Conservation (phyloP, 305 asterid genomes). For the Fraxinus velutina region DNA sequence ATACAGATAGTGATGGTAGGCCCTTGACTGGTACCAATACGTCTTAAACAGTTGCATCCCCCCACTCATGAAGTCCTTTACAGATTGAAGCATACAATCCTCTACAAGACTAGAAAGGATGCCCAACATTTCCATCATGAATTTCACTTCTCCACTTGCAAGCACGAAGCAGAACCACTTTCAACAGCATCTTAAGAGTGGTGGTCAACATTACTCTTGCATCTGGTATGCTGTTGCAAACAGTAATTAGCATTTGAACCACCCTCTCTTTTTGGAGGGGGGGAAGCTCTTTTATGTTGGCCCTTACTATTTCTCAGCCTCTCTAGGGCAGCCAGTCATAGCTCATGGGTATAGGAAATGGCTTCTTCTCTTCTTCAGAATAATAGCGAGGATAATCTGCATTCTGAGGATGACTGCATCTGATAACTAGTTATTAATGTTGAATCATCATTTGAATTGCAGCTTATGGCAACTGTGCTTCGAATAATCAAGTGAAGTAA, state of each 20-base stretch:
- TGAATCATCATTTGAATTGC: conserved; percentile 28
- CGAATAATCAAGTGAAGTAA: conserved; percentile 49
- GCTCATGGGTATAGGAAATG: conserved; percentile 89
- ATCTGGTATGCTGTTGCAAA: conserved; percentile 63
- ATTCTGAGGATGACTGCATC: conserved; percentile 64
- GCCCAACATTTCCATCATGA: conserved; percentile 75
- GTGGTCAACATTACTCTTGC: conserved; percentile 65
- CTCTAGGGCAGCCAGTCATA: conserved; percentile 79
- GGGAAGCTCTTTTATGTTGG: conserved; percentile 50
- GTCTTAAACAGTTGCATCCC: conserved; percentile 64
- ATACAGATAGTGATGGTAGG: conserved; percentile 53
- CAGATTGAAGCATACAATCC: conserved; percentile 66
- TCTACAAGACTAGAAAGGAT: conserved; percentile 84
- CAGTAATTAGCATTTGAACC: conserved; percentile 60
- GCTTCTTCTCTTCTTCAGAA: conserved; percentile 80
- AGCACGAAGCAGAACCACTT: conserved; percentile 70
- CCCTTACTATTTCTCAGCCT: conserved; percentile 66
- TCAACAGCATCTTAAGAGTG: conserved; percentile 83
- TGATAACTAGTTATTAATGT: conserved; percentile 32
- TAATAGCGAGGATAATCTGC: conserved; percentile 82
- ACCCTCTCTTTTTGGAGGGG: conserved; percentile 80
- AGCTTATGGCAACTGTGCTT: neutral
- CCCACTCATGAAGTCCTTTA: conserved; percentile 82
- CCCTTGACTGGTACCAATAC: conserved; percentile 60
- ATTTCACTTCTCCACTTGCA: conserved; percentile 96